A percentile compares a stretch with the other conserved stretches of the same genome.
phyloP scores from a whole-genome alignment of 441 rosid genomes.

The Aquilaria agallochum region DNA sequence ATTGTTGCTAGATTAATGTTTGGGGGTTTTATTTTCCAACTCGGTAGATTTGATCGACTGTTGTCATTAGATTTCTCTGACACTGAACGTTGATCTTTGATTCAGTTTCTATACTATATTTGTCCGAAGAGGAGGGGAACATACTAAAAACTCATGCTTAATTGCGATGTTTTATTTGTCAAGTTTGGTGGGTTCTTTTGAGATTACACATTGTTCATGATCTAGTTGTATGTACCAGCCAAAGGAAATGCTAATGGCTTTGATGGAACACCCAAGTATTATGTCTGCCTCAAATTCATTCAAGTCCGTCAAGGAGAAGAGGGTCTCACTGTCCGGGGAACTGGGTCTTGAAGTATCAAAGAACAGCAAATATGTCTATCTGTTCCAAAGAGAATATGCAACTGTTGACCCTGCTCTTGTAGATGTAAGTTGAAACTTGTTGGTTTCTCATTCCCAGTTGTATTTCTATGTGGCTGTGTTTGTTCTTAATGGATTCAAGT shows the following conservation, averaged over 20 bases:
- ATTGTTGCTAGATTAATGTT: too few relatives aligned
- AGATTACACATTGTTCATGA: too few relatives aligned
- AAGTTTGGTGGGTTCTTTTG: too few relatives aligned
- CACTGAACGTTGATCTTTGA: too few relatives aligned
- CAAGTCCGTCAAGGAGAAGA: constrained; percentile 42
- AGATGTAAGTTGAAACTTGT: constrained; percentile 36
- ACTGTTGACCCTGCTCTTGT: constrained; percentile 61
- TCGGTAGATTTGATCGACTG: too few relatives aligned
- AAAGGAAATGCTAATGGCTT: constrained; percentile 31
- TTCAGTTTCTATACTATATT: too few relatives aligned
- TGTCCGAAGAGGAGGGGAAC: too few relatives aligned
- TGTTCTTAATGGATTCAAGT: too few relatives aligned
- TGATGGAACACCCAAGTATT: constrained; percentile 58
- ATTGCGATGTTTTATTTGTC: too few relatives aligned
- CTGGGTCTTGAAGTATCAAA: constrained; percentile 20
- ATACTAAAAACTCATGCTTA: too few relatives aligned
- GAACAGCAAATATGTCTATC: constrained; percentile 42
- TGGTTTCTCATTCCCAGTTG: neutral
- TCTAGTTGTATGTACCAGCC: constrained; percentile 27
- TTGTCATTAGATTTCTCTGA: too few relatives aligned
- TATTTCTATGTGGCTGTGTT: neutral
- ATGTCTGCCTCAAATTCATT: constrained; percentile 43
- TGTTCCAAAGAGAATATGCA: constrained; percentile 83
- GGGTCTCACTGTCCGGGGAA: constrained; percentile 24
- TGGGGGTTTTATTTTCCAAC: too few relatives aligned